Evolutionary conservation across 1,284 basidiomycete species (phyloP).

Genomic region (Microbotryum saponariae): DNA sequence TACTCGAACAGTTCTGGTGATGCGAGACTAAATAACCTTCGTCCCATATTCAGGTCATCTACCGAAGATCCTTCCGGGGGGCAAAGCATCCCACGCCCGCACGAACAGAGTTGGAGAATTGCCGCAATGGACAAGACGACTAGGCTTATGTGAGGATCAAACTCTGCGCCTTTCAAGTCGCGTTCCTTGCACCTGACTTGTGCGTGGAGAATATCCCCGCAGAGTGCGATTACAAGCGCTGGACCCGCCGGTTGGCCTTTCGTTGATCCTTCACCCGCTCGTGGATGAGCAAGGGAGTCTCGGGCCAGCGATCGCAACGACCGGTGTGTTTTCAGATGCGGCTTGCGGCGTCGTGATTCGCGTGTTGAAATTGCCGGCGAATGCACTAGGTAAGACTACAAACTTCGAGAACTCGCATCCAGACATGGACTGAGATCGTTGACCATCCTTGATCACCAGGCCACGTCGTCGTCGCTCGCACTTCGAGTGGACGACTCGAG

Average conservation of each 20-base stretch:
- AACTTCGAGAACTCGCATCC: constrained; percentile 34
- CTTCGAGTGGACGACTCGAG: constrained; percentile 59
- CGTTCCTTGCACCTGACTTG: not conserved
- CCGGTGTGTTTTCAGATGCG: constrained; percentile 67
- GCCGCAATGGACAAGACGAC: constrained; percentile 52
- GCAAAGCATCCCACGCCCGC: constrained; percentile 52
- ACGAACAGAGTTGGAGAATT: constrained; percentile 59
- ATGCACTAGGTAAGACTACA: constrained; percentile 59
- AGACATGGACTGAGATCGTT: constrained; percentile 48
- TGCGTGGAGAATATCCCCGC: not conserved
- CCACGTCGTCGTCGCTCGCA: constrained; percentile 58
- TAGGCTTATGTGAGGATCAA: constrained; percentile 53
- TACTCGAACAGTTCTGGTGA: not conserved
- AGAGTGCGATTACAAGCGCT: constrained; percentile 61
- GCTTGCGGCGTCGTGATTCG: constrained; percentile 9
- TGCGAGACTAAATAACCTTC: not conserved
- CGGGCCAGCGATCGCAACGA: constrained; percentile 54
- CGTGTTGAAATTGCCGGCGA: constrained; percentile 9
- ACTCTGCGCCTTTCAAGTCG: not conserved
- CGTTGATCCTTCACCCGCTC: constrained; percentile 41
- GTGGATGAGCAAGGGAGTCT: constrained; percentile 28
- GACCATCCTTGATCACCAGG: constrained; percentile 31
- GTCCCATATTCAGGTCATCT: constrained; percentile 2
- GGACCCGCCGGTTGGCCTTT: constrained; percentile 36
- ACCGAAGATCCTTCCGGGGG: not conserved